These are phyloP conservation scores for Sporopachydermia lactativora DNA, from an alignment of 805 yeast species.

Conservation along the genomic window DNA sequence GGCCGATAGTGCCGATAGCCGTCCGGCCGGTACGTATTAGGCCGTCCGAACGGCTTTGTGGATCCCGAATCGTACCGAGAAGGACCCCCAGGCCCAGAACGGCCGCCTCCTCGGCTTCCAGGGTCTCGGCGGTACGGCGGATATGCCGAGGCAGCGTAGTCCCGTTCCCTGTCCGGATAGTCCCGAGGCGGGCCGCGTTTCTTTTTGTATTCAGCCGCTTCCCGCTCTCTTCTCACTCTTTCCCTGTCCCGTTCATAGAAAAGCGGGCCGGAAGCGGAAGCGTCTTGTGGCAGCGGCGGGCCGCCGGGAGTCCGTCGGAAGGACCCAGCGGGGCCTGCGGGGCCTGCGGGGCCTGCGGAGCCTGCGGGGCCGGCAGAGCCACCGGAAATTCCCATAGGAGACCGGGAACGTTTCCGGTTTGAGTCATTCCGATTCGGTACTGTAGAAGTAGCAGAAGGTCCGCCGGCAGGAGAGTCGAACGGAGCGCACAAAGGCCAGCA, in stretches of 20 bases:
- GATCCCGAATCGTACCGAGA: background rate
- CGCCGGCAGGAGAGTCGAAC: no score
- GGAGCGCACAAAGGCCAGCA: no score
- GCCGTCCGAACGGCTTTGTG: background rate
- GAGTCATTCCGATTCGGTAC: no score
- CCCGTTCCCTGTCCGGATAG: background rate
- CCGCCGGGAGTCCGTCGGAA: no score
- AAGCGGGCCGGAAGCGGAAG: background rate
- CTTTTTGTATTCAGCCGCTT: conserved; percentile 4
- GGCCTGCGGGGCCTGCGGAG: no score
- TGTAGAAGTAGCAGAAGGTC: no score
- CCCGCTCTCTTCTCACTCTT: conserved; percentile 2
- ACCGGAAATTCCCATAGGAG: no score
- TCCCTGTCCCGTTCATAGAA: conserved; percentile 2
- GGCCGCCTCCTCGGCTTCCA: background rate
- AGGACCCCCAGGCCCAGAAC: background rate
- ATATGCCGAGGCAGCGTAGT: background rate
- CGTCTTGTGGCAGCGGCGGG: no score
- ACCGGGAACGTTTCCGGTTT: no score
- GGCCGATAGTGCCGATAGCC: background rate
- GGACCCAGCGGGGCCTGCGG: no score
- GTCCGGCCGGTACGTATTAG: background rate
- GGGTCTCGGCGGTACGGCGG: conserved; percentile 1
- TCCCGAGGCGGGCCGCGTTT: background rate
- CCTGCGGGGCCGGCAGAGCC: no score